Evolutionary conservation across 257 asterid genomes (phyloP).

Genomic region (Solanum neorickii): DNA sequence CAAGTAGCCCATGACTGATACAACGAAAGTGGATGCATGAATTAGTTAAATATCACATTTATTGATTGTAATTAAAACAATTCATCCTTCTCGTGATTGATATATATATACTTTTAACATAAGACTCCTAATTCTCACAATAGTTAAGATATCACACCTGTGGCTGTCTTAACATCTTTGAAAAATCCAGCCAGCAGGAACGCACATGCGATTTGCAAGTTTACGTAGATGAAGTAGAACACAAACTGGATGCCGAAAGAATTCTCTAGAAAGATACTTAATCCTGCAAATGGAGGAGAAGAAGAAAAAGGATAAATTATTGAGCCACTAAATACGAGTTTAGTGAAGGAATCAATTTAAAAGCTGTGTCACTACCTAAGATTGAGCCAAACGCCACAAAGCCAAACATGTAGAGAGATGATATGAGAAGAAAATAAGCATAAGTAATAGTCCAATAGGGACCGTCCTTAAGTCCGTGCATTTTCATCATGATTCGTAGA

Average conservation of each 20-base stretch:
- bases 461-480: slow-evolving; percentile 96
- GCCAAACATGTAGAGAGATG: slow-evolving; percentile 63
- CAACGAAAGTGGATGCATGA: slow-evolving; percentile 3
- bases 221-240: slow-evolving; percentile 83
- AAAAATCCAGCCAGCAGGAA: slow-evolving; percentile 77
- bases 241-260: slow-evolving; percentile 80
- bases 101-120: background rate
- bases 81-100: background rate
- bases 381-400: slow-evolving; percentile 76
- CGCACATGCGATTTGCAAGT: slow-evolving; percentile 84
- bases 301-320: background rate
- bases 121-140: background rate
- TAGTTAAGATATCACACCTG: slow-evolving; percentile 41
- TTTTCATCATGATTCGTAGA: slow-evolving; percentile 97
- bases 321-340: background rate
- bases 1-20: slow-evolving; percentile 75
- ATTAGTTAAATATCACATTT: background rate
- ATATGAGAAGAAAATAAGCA: slow-evolving; percentile 77
- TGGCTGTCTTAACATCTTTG: slow-evolving; percentile 63
- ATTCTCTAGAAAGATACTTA: slow-evolving; percentile 63
- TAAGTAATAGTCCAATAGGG: slow-evolving; percentile 97
- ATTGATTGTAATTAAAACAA: background rate
- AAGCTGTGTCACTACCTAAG: slow-evolving; percentile 33
- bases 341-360: background rate
- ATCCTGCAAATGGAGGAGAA: slow-evolving; percentile 32